Evolutionary conservation across 352 stramenopile genomes (phyloP).

Genomic region (Peronospora belbahrii): DNA sequence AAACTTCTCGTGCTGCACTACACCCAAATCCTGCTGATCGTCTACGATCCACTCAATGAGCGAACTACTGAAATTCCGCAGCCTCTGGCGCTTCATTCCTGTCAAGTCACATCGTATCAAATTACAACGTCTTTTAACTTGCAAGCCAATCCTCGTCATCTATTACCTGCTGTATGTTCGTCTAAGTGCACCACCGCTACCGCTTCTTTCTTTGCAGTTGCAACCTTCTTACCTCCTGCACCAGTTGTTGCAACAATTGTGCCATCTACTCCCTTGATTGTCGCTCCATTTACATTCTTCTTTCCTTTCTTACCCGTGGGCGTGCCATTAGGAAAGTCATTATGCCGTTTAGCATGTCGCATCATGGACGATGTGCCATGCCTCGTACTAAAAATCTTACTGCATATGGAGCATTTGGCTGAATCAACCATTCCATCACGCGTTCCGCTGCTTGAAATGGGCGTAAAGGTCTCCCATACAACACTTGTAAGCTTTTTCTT

Average conservation of each 20-base stretch:
- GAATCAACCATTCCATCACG: constrained; percentile 65
- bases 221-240: constrained; percentile 35
- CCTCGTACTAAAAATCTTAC: constrained; percentile 72
- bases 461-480: constrained; percentile 79
- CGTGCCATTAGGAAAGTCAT: constrained; percentile 50
- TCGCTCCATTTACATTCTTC: constrained; percentile 30
- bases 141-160: constrained; percentile 1
- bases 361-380: constrained; percentile 81
- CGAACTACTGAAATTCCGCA: constrained; percentile 51
- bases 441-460: constrained; percentile 50
- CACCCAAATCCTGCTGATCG: constrained; percentile 55
- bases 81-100: constrained; percentile 61
- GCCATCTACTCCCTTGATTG: constrained; percentile 12
- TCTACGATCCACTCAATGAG: constrained; percentile 72
- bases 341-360: constrained; percentile 73
- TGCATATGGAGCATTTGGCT: constrained; percentile 66
- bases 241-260: background rate
- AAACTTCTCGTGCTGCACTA: constrained; percentile 66
- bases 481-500: constrained; percentile 82
- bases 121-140: too few relatives aligned
- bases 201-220: constrained; percentile 35
- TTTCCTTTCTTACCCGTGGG: constrained; percentile 43
- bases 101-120: constrained; percentile 1
- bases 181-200: constrained; percentile 34
- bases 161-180: constrained; percentile 52